Percentiles rank a stretch among this genome's conserved stretches.
Evolutionary conservation across 1,139 yeast species (phyloP).

Genomic region (Lizanozyma gosingica): DNA sequence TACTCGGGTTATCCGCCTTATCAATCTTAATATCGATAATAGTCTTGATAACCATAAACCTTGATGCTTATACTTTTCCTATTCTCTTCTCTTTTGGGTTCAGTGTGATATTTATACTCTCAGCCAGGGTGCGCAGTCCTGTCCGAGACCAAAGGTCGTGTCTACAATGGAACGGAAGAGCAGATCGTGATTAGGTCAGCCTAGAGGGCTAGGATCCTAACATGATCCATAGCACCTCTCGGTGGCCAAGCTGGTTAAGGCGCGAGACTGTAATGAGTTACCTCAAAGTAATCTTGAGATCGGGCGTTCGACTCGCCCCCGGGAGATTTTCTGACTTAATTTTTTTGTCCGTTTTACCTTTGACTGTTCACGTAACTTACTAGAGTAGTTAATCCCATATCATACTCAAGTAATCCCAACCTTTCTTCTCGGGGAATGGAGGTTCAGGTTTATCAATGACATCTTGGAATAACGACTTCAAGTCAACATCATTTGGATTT

Average conservation of each 20-base stretch:
- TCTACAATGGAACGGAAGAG: not conserved
- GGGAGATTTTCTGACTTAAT: slow-evolving; percentile 46
- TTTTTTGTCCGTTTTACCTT: no score
- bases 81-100: no score
- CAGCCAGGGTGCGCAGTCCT: no score
- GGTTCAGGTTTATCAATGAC: slow-evolving; percentile 32
- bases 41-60: no score
- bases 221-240: slow-evolving; percentile 26
- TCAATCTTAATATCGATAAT: no score
- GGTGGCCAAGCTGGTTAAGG: slow-evolving; percentile 79
- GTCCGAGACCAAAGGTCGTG: no score
- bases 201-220: not conserved
- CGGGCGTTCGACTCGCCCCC: slow-evolving; percentile 86
- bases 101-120: no score
- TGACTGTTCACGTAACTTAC: no score
- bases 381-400: slow-evolving; percentile 20
- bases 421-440: slow-evolving; percentile 14
- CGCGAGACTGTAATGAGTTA: slow-evolving; percentile 66
- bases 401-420: slow-evolving; percentile 18
- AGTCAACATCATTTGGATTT: slow-evolving; percentile 23
- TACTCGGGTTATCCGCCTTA: no score
- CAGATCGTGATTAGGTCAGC: not conserved
- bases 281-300: slow-evolving; percentile 58
- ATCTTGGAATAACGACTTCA: slow-evolving; percentile 21
- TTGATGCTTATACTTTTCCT: no score